Evolutionary conservation across 345 rosid species (phyloP).

Genomic region (Physaria fendleri): DNA sequence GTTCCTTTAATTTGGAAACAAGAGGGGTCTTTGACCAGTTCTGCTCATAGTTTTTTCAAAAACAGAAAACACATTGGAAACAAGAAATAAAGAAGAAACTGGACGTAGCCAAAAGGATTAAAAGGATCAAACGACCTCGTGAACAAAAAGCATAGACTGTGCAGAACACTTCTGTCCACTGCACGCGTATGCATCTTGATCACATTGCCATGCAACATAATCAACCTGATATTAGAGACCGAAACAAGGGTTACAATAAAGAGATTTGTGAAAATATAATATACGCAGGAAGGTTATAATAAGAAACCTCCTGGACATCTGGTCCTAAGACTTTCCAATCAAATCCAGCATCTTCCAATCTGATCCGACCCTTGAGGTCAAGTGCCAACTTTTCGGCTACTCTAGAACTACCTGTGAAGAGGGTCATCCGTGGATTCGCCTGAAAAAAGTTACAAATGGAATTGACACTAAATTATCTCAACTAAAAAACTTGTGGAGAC

Average conservation of each 20-base stretch:
- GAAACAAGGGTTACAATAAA: not conserved
- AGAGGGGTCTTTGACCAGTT: slow-evolving; percentile 72
- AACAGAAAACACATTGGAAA: not conserved
- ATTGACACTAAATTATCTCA: not conserved
- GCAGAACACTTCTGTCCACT: slow-evolving; percentile 99
- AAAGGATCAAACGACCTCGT: slow-evolving; percentile 57
- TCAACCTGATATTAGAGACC: slow-evolving; percentile 57
- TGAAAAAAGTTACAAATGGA: slow-evolving; percentile 22
- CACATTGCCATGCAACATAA: slow-evolving; percentile 95
- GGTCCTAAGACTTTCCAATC: slow-evolving; percentile 99
- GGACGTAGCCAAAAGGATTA: slow-evolving; percentile 6
- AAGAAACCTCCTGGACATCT: slow-evolving; percentile 83
- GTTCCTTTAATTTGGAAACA: slow-evolving; percentile 60
- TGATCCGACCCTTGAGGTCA: slow-evolving; percentile 82
- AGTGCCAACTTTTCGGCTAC: slow-evolving; percentile 91
- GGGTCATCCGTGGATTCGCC: slow-evolving; percentile 95
- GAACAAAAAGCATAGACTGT: slow-evolving; percentile 89
- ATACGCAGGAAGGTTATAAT: not conserved
- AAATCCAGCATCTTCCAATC: slow-evolving; percentile 98
- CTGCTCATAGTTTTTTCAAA: slow-evolving; percentile 33
- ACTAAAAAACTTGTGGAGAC: not conserved
- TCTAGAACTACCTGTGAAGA: slow-evolving; percentile 96
- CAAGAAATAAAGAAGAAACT: not conserved
- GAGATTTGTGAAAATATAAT: not conserved
- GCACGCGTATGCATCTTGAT: slow-evolving; percentile 98